Evolutionary conservation across 257 asterid species (phyloP).

Genomic region (Nicotiana undulata): DNA sequence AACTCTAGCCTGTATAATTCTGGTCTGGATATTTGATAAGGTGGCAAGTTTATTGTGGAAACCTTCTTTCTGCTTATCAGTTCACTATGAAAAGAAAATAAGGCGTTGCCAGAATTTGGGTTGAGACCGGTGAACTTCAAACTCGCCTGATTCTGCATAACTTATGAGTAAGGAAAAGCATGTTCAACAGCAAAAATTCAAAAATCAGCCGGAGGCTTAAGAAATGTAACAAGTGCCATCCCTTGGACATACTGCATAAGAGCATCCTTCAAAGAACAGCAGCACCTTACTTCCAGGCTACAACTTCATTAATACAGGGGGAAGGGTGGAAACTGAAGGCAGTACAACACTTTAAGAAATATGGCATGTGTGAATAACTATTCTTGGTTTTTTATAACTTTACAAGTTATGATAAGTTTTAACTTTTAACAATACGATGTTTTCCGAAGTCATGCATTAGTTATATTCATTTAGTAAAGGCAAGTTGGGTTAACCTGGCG

Average conservation of each 20-base stretch:
- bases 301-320: no score
- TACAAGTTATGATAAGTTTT: no score
- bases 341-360: no score
- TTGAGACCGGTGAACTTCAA: background rate
- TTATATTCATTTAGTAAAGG: no score
- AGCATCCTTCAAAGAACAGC: no score
- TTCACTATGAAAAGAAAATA: background rate
- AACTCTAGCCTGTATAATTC: background rate
- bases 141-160: background rate
- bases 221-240: background rate
- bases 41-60: background rate
- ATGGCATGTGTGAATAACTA: no score
- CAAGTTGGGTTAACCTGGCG: no score
- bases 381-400: no score
- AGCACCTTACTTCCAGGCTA: no score
- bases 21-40: background rate
- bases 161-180: background rate
- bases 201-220: background rate
- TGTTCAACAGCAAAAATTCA: background rate
- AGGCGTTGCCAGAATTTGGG: background rate
- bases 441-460: no score
- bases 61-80: background rate
- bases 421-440: no score
- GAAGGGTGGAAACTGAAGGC: no score
- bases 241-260: background rate